These are phyloP conservation scores for Aspergillus nidulans DNA, from an alignment of 495 filamentous ascomycete genomes.

Conservation along the genomic window DNA sequence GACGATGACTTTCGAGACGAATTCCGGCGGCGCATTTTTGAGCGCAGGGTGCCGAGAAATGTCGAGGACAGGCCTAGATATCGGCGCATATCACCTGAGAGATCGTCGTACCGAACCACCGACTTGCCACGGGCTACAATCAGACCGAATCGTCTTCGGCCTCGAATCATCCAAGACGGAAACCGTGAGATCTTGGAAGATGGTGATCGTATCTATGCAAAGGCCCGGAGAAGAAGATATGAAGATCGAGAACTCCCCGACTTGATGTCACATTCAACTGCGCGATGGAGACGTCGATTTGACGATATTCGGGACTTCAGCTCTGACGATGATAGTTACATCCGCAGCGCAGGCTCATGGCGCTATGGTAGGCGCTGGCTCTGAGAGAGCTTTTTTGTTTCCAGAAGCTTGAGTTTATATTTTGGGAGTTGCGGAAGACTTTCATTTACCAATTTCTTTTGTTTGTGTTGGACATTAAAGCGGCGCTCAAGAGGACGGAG, in stretches of 20 bases:
- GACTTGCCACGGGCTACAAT: background rate
- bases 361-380: slow-evolving; percentile 10
- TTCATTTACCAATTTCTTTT: slow-evolving; percentile 6
- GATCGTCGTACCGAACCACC: background rate
- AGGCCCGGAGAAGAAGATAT: slow-evolving; percentile 12
- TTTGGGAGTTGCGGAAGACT: background rate
- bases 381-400: background rate
- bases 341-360: background rate
- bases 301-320: background rate
- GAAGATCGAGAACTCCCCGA: slow-evolving; percentile 7
- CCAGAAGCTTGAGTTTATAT: background rate
- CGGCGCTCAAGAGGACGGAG: background rate
- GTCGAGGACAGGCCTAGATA: background rate
- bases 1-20: background rate
- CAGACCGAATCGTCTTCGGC: background rate
- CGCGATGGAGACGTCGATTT: slow-evolving; percentile 8
- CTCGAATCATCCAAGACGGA: slow-evolving; percentile 22
- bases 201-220: slow-evolving; percentile 14
- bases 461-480: slow-evolving; percentile 1
- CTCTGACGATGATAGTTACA: slow-evolving; percentile 4
- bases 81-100: background rate
- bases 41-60: background rate
- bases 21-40: background rate
- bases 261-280: slow-evolving; percentile 1
- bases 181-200: slow-evolving; percentile 15